Percentiles rank a stretch among this genome's conserved stretches.
Evolutionary conservation across 768 basidiomycete genomes (phyloP).

Genomic region (Gymnopilus dilepis): DNA sequence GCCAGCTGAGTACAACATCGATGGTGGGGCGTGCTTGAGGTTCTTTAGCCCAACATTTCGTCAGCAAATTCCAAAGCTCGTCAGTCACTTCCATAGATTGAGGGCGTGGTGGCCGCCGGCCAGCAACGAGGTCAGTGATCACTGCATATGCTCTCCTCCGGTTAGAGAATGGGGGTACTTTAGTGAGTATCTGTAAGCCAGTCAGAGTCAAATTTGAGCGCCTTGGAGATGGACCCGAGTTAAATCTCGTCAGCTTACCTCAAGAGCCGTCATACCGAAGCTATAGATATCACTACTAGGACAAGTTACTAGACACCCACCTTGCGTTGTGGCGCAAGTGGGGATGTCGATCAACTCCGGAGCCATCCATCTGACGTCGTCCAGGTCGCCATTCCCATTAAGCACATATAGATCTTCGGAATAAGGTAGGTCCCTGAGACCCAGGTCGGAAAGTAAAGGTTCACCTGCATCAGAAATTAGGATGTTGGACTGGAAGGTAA

Average conservation of each 20-base stretch:
- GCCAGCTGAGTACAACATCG: background rate
- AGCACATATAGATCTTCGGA: slow-evolving; percentile 9
- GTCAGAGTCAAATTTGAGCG: background rate
- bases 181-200: background rate
- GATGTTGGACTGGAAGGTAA: slow-evolving; percentile 28
- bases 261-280: slow-evolving; percentile 8
- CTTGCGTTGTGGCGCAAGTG: background rate
- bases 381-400: slow-evolving; percentile 4
- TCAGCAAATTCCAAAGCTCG: background rate
- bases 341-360: slow-evolving; percentile 25
- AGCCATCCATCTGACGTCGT: slow-evolving; percentile 28
- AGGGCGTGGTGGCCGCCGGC: background rate
- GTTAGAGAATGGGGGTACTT: background rate
- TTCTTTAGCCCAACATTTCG: background rate
- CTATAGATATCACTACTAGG: slow-evolving; percentile 8
- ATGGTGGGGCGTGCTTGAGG: background rate
- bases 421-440: slow-evolving; percentile 20
- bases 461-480: slow-evolving; percentile 24
- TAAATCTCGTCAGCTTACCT: background rate
- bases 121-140: background rate
- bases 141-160: background rate
- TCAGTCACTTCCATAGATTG: background rate
- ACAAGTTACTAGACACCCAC: background rate
- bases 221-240: background rate
- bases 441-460: slow-evolving; percentile 30